A percentile compares a stretch with the other conserved stretches of the same genome.
phyloP scores from a whole-genome alignment of 2,329 filamentous ascomycete genomes.

The Nemania serpens region DNA sequence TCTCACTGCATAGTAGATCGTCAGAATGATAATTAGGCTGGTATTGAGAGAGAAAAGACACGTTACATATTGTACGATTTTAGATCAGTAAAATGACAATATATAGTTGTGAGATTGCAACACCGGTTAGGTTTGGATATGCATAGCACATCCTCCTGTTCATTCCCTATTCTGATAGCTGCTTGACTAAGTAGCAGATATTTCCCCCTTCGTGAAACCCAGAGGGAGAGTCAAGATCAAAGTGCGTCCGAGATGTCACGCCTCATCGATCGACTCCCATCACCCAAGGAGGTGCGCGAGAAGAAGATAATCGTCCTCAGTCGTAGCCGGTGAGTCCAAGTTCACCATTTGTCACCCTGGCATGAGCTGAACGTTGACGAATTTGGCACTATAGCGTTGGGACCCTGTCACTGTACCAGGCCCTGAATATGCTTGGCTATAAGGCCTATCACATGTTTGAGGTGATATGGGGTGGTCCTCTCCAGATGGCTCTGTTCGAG shows the following conservation, averaged over 20 bases:
- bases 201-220: neutral
- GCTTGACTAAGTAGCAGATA: neutral
- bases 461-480: constrained; percentile 15
- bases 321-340: constrained; percentile 27
- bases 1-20: too few relatives aligned
- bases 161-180: neutral
- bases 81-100: too few relatives aligned
- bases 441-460: constrained; percentile 35
- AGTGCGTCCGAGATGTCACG: constrained; percentile 24
- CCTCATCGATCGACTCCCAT: constrained; percentile 29
- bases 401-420: constrained; percentile 34
- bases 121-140: neutral
- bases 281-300: constrained; percentile 21
- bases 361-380: neutral
- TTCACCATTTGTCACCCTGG: neutral
- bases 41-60: too few relatives aligned
- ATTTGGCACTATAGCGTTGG: constrained; percentile 29
- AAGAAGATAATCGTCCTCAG: constrained; percentile 33
- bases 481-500: constrained; percentile 28
- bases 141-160: neutral
- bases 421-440: constrained; percentile 34
- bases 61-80: too few relatives aligned
- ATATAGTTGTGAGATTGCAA: neutral
- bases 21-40: too few relatives aligned
- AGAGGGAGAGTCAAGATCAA: neutral